phyloP scores from a whole-genome alignment of 1,284 basidiomycete species.

The Cutaneotrichosporon dermatis region DNA sequence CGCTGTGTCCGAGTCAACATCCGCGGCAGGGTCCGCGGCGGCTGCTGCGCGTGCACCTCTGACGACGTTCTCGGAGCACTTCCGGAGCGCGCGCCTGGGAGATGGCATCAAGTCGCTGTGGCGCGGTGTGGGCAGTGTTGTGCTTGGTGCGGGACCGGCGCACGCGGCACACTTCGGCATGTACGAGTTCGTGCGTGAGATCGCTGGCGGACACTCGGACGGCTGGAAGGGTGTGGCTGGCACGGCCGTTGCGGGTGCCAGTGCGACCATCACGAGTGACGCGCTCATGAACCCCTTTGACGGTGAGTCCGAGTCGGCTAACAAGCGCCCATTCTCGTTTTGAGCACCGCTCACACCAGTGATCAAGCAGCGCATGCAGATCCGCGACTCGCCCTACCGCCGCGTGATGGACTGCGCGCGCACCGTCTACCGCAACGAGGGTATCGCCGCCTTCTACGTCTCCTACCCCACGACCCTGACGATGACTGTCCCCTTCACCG shows the following conservation, averaged over 20 bases:
- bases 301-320: slow-evolving; percentile 56
- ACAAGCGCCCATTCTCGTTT: too few species aligned
- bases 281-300: slow-evolving; percentile 99
- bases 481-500: slow-evolving; percentile 97
- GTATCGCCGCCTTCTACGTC: slow-evolving; percentile 89
- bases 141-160: slow-evolving; percentile 93
- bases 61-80: slow-evolving; percentile 40
- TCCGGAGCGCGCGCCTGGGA: slow-evolving; percentile 65
- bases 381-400: slow-evolving; percentile 84
- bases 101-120: slow-evolving; percentile 89
- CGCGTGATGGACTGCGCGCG: slow-evolving; percentile 74
- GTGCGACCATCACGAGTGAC: slow-evolving; percentile 91
- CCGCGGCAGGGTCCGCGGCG: slow-evolving; percentile 61
- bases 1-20: slow-evolving; percentile 45
- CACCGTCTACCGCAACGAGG: slow-evolving; percentile 80
- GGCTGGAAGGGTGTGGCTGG: slow-evolving; percentile 45
- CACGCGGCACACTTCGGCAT: slow-evolving; percentile 98
- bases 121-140: slow-evolving; percentile 96
- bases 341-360: slow-evolving; percentile 65
- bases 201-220: slow-evolving; percentile 65
- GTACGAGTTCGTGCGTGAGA: slow-evolving; percentile 90
- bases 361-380: slow-evolving; percentile 98
- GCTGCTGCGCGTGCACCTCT: slow-evolving; percentile 27
- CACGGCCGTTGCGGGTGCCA: slow-evolving; percentile 84
- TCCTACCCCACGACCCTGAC: slow-evolving; percentile 97